Base-by-base conservation (phyloP, 192 early-diverging fungal genomes). In the Linnemannia hyalina region DNA sequence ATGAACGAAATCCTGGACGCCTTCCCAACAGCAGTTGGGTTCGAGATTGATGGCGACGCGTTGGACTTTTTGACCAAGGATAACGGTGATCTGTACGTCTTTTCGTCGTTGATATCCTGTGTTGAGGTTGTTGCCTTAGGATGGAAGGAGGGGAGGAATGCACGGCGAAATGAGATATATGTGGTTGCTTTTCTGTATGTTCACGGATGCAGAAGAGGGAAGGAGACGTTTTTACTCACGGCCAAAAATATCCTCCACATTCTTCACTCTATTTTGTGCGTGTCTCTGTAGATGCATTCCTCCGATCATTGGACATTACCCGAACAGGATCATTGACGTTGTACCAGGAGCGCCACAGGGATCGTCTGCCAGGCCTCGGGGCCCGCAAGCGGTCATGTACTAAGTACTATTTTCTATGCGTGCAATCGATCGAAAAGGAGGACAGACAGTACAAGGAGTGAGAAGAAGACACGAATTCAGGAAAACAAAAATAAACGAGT, bases 251-350 rank as follows among this genome's bases (percentile, higher is more conserved):
- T 60, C 57, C 1, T 20, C 23, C 26, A 26, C n/a, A 10, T 6
- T 8, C 23, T 26, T 6, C 9, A 18, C 22, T 57, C 0, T 57
- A 1, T 23, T 26, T 26, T 23, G 1, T 57, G 2, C n/a, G 6
- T 57, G 8, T 26, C 52, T 23, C 7, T 29, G n/a, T 65, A 65
- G 60, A 29, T 11, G 26, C 11, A 65, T 65, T 29, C 60, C 60
- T 6, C 60, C 60, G 60, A 65, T 65, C 29, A 65, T 65, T 65
- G 60, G 60, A 65, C 60, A 65, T 11, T 65, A 32, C 60, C 60
- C 60, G 0, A 29, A 65, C 26, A 65, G 60, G 11, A 65, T 65
- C 26, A 65, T 65, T 11, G 60, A 65, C 11, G 60, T 65, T 35
- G 60, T 65, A 3, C 29, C 60, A 32, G 60, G 60, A 32, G 8